phyloP scores from a whole-genome alignment of 768 basidiomycete species.

The Tremella fuciformis region DNA sequence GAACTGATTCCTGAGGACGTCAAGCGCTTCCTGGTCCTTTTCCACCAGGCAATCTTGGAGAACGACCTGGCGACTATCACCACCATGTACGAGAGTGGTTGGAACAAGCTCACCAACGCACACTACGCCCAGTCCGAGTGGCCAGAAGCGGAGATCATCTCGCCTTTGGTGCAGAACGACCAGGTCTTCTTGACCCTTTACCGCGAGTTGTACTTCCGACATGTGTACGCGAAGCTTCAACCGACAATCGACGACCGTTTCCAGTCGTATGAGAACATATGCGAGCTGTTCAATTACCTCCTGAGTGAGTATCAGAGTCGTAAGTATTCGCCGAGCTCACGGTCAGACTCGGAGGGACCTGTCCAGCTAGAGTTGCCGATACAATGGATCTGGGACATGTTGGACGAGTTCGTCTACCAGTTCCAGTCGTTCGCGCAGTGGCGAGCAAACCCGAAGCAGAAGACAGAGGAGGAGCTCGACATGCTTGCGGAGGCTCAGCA shows the following conservation, averaged over 20 bases:
- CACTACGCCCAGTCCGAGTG: constrained; percentile 91
- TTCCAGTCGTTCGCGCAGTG: constrained; percentile 95
- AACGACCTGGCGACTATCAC: constrained; percentile 90
- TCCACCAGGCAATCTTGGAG: constrained; percentile 85
- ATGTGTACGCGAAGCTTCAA: constrained; percentile 90
- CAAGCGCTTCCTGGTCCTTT: constrained; percentile 78
- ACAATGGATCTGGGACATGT: constrained; percentile 79
- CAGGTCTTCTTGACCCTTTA: constrained; percentile 92
- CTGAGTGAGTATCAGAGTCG: constrained; percentile 63
- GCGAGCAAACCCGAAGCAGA: constrained; percentile 72
- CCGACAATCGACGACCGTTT: constrained; percentile 97
- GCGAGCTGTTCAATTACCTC: constrained; percentile 96
- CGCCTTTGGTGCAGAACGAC: constrained; percentile 92
- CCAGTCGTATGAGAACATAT: constrained; percentile 86
- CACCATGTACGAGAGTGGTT: constrained; percentile 90
- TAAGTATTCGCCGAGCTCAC: background rate
- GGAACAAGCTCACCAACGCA: constrained; percentile 77
- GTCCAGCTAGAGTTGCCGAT: constrained; percentile 90
- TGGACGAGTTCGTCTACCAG: constrained; percentile 72
- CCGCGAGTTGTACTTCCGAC: constrained; percentile 59
- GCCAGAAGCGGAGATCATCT: constrained; percentile 95
- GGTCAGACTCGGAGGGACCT: constrained; percentile 83
- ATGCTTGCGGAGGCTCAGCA: constrained; percentile 61
- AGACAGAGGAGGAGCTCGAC: constrained; percentile 78
- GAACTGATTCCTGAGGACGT: constrained; percentile 21